Base-by-base conservation (phyloP, 2,329 filamentous ascomycete genomes). In the Ceratocystiopsis minuta region DNA sequence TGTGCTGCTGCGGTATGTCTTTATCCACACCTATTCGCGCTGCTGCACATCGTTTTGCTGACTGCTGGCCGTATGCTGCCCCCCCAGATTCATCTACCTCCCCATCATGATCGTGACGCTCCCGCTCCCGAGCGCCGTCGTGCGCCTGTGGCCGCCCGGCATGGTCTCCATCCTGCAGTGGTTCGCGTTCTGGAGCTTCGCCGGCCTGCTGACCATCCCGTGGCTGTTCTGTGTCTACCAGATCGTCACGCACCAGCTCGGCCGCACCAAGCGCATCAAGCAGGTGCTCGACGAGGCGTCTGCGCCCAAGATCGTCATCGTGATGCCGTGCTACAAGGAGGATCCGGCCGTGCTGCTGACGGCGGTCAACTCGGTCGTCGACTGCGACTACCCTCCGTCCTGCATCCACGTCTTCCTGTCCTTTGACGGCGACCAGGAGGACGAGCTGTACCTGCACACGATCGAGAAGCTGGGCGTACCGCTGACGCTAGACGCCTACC, bases 311-410 rank as follows among this genome's bases (percentile, higher is more conserved):
- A 81, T 93, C 15, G 85, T 95, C 48, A 81, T 96, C 46, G 80
- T 96, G 45, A 95, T 96, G 86, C 90, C 88, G 5, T 92, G 87
- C 54, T 96, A 94, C 64, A 85, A 90, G 54, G 90, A 96, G 55
- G 77, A 86, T 28, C 83, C 85, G 0, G 80, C 83, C 1, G 70
- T 93, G 13, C 68, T 96, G 38, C 67, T 95, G 43, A 81, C 80
- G 38, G 90, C 88, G 5, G 70, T 95, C 51, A 78, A 95, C 60
- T 95, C 88, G 0, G 78, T 96, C 32, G 85, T 94, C 40, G 81
- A 88, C 52, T 92, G 85, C 60, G 88, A 95, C 52, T 96, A 96
- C 49, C 88, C 90, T 1, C 74, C 85, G 6, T 80, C 82, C 2
- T 95, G 88, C 58, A 80, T 95, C 44, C 90, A 96, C 57, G 78